Percentiles rank a stretch among this genome's conserved stretches.
Conservation (phyloP, 441 rosid species). For the Rhodomyrtus psidioides region DNA sequence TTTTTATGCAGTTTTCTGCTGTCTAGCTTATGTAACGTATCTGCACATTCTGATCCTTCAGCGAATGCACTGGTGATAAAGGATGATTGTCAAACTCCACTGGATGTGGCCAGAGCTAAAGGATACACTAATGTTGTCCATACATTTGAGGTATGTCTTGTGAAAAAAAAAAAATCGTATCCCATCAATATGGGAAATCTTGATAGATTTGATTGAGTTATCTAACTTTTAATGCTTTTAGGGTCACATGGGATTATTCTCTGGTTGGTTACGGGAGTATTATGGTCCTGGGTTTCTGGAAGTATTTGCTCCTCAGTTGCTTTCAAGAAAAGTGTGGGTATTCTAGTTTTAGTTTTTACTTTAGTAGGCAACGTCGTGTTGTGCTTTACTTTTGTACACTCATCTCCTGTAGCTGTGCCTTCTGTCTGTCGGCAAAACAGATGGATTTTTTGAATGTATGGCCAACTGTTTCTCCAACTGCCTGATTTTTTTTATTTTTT, state of each 20-base stretch:
- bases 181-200: not conserved
- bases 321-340: constrained; percentile 84
- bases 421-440: not conserved
- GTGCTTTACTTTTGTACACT: not conserved
- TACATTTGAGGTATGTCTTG: constrained; percentile 57
- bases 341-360: not conserved
- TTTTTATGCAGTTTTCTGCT: not conserved
- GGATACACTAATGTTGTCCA: constrained; percentile 63
- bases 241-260: constrained; percentile 75
- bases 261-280: constrained; percentile 92
- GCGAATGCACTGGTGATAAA: constrained; percentile 81
- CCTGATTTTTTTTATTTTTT: not conserved
- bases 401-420: not conserved
- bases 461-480: not conserved
- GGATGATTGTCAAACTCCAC: constrained; percentile 87
- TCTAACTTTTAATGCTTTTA: constrained; percentile 10
- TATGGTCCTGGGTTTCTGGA: constrained; percentile 83
- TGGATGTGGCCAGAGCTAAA: constrained; percentile 82
- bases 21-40: not conserved
- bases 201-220: not conserved
- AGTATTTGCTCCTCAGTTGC: constrained; percentile 64
- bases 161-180: not conserved
- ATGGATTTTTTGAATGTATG: not conserved
- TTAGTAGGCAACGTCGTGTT: not conserved
- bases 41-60: constrained; percentile 17